phyloP scores from a whole-genome alignment of 768 basidiomycete genomes.

The Xerocomellus chrysenteron region DNA sequence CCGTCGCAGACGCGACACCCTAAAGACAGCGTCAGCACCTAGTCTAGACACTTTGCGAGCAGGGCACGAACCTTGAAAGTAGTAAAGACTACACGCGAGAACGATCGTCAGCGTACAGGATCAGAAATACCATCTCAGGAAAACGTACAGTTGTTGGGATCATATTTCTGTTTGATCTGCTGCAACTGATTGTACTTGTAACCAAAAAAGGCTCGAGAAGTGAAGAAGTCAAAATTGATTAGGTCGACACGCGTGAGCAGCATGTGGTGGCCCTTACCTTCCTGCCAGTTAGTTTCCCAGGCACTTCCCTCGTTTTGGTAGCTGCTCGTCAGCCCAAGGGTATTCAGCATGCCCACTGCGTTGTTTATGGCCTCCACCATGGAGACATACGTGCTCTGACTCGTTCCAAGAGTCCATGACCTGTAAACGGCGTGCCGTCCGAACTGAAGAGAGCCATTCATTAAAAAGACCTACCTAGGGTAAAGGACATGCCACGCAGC shows the following conservation, averaged over 20 bases:
- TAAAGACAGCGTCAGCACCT: too few species aligned
- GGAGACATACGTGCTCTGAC: not conserved
- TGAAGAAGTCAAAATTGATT: not conserved
- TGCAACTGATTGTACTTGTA: constrained; percentile 15
- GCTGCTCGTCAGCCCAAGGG: constrained; percentile 13
- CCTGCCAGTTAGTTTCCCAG: constrained; percentile 15
- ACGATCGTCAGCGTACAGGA: too few species aligned
- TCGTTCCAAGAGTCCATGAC: constrained; percentile 13
- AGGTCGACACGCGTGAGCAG: not conserved
- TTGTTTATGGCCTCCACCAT: not conserved
- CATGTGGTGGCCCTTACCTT: not conserved
- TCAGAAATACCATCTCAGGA: too few species aligned
- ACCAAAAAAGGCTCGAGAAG: constrained; percentile 13
- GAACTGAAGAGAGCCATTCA: not conserved
- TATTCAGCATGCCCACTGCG: constrained; percentile 7
- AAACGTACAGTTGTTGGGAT: constrained; percentile 15
- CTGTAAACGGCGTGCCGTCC: not conserved
- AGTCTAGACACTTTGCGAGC: too few species aligned
- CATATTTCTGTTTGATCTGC: constrained; percentile 15
- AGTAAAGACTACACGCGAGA: too few species aligned
- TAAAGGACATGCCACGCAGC: constrained; percentile 16
- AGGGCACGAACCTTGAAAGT: too few species aligned
- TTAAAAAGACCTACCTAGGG: not conserved
- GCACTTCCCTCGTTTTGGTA: constrained; percentile 21
- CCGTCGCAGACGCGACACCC: too few species aligned